Conservation (phyloP, 306 rosid genomes). For the Vachellia pachyceras region DNA sequence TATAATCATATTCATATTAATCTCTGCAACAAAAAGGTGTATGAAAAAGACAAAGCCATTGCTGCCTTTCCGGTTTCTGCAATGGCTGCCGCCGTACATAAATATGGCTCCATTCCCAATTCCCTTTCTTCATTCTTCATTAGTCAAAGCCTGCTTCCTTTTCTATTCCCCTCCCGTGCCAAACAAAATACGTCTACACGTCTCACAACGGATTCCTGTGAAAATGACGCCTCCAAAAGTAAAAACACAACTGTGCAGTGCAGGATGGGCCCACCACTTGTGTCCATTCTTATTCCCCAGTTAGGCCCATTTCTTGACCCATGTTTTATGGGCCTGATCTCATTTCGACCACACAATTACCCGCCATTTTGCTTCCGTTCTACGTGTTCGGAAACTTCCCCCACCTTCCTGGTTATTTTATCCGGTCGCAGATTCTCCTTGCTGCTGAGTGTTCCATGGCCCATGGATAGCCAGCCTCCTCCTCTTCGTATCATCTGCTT, state of each 20-base stretch:
- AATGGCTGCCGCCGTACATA: slow-evolving; percentile 15
- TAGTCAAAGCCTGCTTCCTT: neutral
- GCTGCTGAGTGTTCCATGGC: slow-evolving; percentile 25
- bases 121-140: neutral
- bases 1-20: no score
- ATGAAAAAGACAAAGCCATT: neutral
- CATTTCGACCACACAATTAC: slow-evolving; percentile 1
- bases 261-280: neutral
- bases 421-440: neutral
- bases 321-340: neutral
- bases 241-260: neutral
- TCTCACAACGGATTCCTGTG: neutral
- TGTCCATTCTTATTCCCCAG: neutral
- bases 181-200: no score
- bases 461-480: slow-evolving; percentile 22
- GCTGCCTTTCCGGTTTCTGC: neutral
- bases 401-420: neutral
- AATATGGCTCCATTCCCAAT: neutral
- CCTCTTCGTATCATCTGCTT: neutral
- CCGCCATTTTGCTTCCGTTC: neutral
- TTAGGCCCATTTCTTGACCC: neutral
- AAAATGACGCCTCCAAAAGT: neutral
- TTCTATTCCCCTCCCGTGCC: neutral
- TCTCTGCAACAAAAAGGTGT: neutral
- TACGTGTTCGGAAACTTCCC: no score